Base-by-base conservation (phyloP, 495 filamentous ascomycete species). In the Aspergillus wentii region DNA sequence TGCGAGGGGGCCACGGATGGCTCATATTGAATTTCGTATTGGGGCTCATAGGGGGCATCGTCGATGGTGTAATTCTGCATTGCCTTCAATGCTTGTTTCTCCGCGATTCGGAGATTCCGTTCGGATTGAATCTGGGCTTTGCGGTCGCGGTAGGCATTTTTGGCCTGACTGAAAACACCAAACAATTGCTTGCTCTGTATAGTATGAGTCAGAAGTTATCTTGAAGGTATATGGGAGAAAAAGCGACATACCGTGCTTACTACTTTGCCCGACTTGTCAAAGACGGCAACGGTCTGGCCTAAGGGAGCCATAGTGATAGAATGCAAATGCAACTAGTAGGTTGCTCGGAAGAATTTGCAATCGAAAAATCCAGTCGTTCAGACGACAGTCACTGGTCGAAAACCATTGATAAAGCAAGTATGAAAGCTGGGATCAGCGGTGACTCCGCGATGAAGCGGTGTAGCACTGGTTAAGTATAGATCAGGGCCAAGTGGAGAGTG, bases 181-280 rank as follows among this genome's bases (percentile, higher is more conserved):
- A 94, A 75, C 19, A 95, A 66, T 43, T 94, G 86, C 68, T 90
- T 94, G 60, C 85, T 87, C 88, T 95, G 59, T 11, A 27, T 36
- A 11, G 17, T 22, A 14, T n/a, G 14, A 21, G 35, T 69, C 43
- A 40, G 29, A n/a, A 28, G 15, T 33, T 10, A 14, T 30, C 2
- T 23, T 5, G 15, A 23, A 10, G 14, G 21, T 20, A 23, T 17
- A 33, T 37, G 33, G 15, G 28, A 20, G 25, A 33, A 43, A 35
- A 65, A 9, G 25, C 16, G 20, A 51, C 85, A 62, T 76, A 92
- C 88, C 40, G 85, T 92, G 72, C 82, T 90, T 35, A 95, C 85
- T 7, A 94, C 80, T 72, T 95, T 91, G 41, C 88, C 88, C 41
- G 88, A 94, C 53, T 84, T 86, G 68, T 95, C 90, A 62, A 95